Conservation (phyloP, 2,329 filamentous ascomycete genomes). For the Lachnellula arida region DNA sequence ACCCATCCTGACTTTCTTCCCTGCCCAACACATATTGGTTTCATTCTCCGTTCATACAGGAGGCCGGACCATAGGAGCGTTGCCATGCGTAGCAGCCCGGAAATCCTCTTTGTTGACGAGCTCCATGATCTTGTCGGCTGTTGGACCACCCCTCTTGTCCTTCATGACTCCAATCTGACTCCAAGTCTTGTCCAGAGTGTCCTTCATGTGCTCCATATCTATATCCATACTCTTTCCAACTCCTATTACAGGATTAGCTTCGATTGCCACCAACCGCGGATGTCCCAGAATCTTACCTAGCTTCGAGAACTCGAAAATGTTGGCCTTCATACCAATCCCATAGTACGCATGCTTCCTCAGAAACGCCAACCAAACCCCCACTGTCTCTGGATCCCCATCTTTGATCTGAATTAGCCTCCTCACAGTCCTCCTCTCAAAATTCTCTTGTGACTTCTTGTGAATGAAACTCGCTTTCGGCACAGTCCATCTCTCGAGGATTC, state of each 20-base stretch:
- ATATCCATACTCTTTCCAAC: slow-evolving; percentile 49
- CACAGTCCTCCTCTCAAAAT: slow-evolving; percentile 88
- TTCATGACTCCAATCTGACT: slow-evolving; percentile 50
- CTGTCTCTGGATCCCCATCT: slow-evolving; percentile 82
- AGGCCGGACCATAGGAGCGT: slow-evolving; percentile 23
- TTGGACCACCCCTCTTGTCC: slow-evolving; percentile 33
- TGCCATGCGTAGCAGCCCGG: slow-evolving; percentile 24
- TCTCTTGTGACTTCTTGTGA: slow-evolving; percentile 96
- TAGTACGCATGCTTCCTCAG: slow-evolving; percentile 88
- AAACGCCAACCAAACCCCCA: slow-evolving; percentile 90
- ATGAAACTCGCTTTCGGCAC: slow-evolving; percentile 86
- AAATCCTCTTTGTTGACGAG: slow-evolving; percentile 50
- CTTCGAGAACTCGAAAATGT: slow-evolving; percentile 83
- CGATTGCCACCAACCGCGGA: neutral
- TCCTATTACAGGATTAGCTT: slow-evolving; percentile 34
- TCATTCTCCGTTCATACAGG: neutral
- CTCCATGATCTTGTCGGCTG: slow-evolving; percentile 53
- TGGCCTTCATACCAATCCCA: slow-evolving; percentile 98
- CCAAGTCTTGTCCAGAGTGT: slow-evolving; percentile 48
- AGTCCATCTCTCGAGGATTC: slow-evolving; percentile 89
- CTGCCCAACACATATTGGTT: neutral
- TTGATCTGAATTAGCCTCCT: slow-evolving; percentile 86
- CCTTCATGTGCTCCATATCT: slow-evolving; percentile 39
- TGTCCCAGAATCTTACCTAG: slow-evolving; percentile 49
- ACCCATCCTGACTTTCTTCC: neutral